A percentile compares a stretch with the other conserved stretches of the same genome.
Conservation (phyloP, 2,329 filamentous ascomycete species). For the Talaromyces sp. region DNA sequence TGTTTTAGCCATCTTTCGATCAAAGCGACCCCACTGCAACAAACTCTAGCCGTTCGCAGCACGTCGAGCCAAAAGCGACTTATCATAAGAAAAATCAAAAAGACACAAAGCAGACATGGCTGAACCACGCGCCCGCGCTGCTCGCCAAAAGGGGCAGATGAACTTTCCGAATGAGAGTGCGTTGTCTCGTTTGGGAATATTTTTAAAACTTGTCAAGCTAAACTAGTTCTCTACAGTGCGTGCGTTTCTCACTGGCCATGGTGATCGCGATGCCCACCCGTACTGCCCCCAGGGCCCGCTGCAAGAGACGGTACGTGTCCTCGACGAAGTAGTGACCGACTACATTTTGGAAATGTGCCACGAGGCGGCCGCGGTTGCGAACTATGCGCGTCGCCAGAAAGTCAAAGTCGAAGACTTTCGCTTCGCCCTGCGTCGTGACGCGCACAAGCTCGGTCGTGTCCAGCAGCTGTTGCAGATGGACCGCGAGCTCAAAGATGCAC, state of each 20-base stretch:
- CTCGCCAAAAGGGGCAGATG: slow-evolving; percentile 76
- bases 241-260: slow-evolving; percentile 39
- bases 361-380: slow-evolving; percentile 76
- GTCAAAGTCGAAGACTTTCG: slow-evolving; percentile 98
- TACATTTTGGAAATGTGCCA: slow-evolving; percentile 94
- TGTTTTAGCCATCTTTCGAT: background rate
- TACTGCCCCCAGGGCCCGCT: slow-evolving; percentile 74
- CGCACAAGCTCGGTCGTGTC: slow-evolving; percentile 79
- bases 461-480: slow-evolving; percentile 86
- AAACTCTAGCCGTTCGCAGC: background rate
- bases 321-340: slow-evolving; percentile 94
- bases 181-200: slow-evolving; percentile 21
- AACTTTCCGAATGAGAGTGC: slow-evolving; percentile 69
- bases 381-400: slow-evolving; percentile 84
- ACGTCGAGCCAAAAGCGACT: background rate
- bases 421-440: slow-evolving; percentile 82
- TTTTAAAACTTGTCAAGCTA: background rate
- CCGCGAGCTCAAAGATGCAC: slow-evolving; percentile 73
- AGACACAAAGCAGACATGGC: slow-evolving; percentile 42
- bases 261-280: slow-evolving; percentile 36
- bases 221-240: slow-evolving; percentile 24
- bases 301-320: slow-evolving; percentile 73
- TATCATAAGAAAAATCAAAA: background rate
- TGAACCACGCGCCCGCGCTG: slow-evolving; percentile 70
- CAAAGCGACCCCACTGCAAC: background rate